A percentile compares a stretch with the other conserved stretches of the same genome.
These are phyloP conservation scores for Alliaria petiolata DNA, from an alignment of 345 rosid genomes.

Conservation along the genomic window DNA sequence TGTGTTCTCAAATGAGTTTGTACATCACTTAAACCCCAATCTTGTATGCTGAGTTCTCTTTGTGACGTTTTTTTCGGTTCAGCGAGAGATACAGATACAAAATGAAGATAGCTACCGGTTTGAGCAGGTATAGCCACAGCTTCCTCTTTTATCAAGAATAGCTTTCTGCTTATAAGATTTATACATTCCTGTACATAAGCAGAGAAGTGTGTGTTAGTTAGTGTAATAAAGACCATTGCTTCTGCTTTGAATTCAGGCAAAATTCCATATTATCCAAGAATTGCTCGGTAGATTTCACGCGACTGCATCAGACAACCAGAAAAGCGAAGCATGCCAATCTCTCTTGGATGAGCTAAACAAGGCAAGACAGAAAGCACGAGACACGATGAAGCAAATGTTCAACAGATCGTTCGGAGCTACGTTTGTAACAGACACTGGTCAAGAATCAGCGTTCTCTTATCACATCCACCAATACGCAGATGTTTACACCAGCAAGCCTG, in stretches of 20 bases:
- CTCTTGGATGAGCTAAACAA: constrained; percentile 70
- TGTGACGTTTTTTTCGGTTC: constrained; percentile 33
- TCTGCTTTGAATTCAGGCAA: constrained; percentile 51
- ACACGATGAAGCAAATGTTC: constrained; percentile 79
- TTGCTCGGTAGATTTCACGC: constrained; percentile 81
- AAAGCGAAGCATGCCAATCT: constrained; percentile 46
- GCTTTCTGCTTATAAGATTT: not conserved
- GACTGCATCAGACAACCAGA: constrained; percentile 41
- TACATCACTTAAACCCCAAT: not conserved
- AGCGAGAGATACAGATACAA: constrained; percentile 81
- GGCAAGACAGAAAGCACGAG: constrained; percentile 70
- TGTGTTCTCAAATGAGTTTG: not conserved
- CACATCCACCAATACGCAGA: constrained; percentile 96
- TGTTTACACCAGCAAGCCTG: constrained; percentile 87
- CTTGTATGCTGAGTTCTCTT: not conserved
- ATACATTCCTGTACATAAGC: not conserved
- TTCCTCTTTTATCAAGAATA: not conserved
- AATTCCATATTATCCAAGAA: constrained; percentile 90
- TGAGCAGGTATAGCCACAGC: constrained; percentile 62
- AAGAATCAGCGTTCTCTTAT: constrained; percentile 93
- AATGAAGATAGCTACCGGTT: constrained; percentile 71
- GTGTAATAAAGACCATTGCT: not conserved
- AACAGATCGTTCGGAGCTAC: constrained; percentile 96
- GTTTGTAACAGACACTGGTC: constrained; percentile 83
- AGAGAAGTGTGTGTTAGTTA: not conserved